Percentiles rank a stretch among this genome's conserved stretches.
phyloP scores from a whole-genome alignment of 148 eudicot species.

The Limonium bicolor region DNA sequence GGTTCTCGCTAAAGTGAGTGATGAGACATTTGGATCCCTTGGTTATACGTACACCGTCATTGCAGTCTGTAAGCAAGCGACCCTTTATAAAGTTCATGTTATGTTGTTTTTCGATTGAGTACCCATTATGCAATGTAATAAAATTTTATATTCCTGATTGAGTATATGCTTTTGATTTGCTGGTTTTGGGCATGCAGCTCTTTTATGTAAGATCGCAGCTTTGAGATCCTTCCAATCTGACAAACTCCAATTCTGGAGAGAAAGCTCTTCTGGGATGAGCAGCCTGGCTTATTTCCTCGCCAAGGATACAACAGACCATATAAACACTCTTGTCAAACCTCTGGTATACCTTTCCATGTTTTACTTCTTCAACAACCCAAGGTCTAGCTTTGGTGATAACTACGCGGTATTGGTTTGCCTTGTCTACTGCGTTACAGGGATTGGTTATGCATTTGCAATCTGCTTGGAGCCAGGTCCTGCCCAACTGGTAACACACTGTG shows the following conservation, averaged over 20 bases:
- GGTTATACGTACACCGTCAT: slow-evolving; percentile 47
- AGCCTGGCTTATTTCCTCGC: slow-evolving; percentile 66
- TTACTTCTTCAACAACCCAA: slow-evolving; percentile 76
- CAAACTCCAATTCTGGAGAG: slow-evolving; percentile 75
- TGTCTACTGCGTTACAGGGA: slow-evolving; percentile 80
- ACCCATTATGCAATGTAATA: background rate
- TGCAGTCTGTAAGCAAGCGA: slow-evolving; percentile 44
- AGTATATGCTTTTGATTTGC: background rate
- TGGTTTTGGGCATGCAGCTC: slow-evolving; percentile 45
- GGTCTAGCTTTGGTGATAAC: slow-evolving; percentile 60
- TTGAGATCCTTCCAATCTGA: slow-evolving; percentile 72
- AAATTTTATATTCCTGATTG: background rate
- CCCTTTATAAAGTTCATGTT: background rate
- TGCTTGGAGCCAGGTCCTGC: slow-evolving; percentile 57
- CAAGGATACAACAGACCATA: slow-evolving; percentile 71
- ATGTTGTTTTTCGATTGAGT: too few relatives aligned
- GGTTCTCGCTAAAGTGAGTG: slow-evolving; percentile 30
- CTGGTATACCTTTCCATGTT: slow-evolving; percentile 79
- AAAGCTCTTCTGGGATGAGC: slow-evolving; percentile 74
- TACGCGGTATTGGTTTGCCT: slow-evolving; percentile 57
- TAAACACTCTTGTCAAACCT: slow-evolving; percentile 58
- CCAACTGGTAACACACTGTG: slow-evolving; percentile 74
- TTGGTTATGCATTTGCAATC: slow-evolving; percentile 73
- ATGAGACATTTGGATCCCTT: slow-evolving; percentile 38
- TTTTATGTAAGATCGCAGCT: slow-evolving; percentile 62